Evolutionary conservation across 2,329 filamentous ascomycete species (phyloP).

Genomic region (Onygenales sp.): DNA sequence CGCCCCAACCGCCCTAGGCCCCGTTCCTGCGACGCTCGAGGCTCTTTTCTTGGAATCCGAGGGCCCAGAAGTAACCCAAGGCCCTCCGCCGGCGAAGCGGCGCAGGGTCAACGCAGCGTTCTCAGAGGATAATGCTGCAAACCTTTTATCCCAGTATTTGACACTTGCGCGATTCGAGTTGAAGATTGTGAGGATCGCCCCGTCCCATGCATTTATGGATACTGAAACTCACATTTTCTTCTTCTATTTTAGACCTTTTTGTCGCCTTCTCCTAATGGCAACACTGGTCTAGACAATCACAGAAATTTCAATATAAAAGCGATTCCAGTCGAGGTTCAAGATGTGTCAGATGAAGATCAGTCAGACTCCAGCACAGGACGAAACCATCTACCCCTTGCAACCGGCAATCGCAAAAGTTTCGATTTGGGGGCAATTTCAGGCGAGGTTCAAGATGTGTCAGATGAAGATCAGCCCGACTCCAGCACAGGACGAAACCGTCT

Average conservation of each 20-base stretch:
- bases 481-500: background rate
- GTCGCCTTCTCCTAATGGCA: background rate
- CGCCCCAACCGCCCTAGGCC: background rate
- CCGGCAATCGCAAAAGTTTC: no score
- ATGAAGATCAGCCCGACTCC: no score
- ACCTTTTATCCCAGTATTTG: conserved; percentile 17
- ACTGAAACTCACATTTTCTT: background rate
- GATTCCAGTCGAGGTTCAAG: background rate
- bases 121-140: background rate
- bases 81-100: background rate
- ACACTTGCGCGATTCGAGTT: conserved; percentile 22
- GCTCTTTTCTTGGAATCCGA: background rate
- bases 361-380: no score
- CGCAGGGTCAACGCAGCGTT: background rate
- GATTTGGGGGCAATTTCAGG: no score
- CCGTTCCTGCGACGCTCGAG: background rate
- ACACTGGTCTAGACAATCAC: background rate
- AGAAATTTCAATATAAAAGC: background rate
- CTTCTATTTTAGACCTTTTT: conserved; percentile 15
- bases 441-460: no score
- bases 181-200: conserved; percentile 18
- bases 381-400: no score
- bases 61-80: background rate
- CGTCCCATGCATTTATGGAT: no score
- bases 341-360: no score